Base-by-base conservation (phyloP, 768 basidiomycete species). In the Cubamyces sp. region DNA sequence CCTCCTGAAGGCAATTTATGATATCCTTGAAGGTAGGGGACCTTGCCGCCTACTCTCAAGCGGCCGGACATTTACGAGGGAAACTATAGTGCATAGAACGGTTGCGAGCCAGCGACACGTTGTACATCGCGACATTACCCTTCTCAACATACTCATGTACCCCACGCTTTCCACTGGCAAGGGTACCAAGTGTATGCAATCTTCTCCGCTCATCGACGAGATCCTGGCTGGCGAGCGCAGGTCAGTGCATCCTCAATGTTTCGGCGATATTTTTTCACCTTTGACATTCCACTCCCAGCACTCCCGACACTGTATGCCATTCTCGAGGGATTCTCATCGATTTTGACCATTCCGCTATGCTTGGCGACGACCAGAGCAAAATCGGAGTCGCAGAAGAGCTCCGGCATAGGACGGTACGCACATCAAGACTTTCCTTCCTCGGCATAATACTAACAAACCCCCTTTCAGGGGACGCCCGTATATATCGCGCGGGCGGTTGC, bases 121-220 rank as follows among this genome's bases (percentile, higher is more conserved):
- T 11, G 6, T 34, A 6, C 34, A 65, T 51, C 60, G 64, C 11
- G 64, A 65, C 23, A 56, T 65, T 54, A 61, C 54, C 23, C 3
- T 53, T 3, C n/a, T 46, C 40, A 65, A 65, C 39, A 53, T 65
- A 9, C 46, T 65, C 6, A 65, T 65, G 50, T 65, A 65, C 37
- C 64, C 64, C 3, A 21, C 39, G 19, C 50, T 34, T 5, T 34
- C 34, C 19, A 49, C n/a, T 4, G 28, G 21, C 19, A 5, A 19
- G 3, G 54, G 42, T 3, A 40, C 15, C 19, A 8, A 54, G 45
- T 34, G 53, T 6, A 9, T 52, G 28, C 19, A 51, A 16, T 28
- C 28, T 28, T 1, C 64, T 0, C 49, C 34, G 16, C 43, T 65
- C 28, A 65, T 65, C 14, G 26, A 60, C 5, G 55, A 60, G 15